Base-by-base conservation (phyloP, 2,329 filamentous ascomycete species). In the Catunica adiposa region DNA sequence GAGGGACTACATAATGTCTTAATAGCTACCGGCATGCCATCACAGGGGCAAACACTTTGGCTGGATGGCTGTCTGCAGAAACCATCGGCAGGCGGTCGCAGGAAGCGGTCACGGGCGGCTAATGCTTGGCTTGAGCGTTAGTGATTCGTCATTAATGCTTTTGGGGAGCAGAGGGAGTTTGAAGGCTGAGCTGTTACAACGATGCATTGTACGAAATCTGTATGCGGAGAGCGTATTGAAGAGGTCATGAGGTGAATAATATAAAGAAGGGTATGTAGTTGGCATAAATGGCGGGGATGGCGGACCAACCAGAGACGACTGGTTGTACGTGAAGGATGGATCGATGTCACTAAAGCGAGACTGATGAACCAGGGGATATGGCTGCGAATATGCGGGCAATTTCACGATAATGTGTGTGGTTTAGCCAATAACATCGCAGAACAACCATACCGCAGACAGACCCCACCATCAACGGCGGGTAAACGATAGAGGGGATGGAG, bases 81-180 rank as follows among this genome's bases (percentile, higher is more conserved):
- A 37, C 25, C 25, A 54, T 48, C 3, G 51, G 50, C 55, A 48
- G 34, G 51, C 22, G 55, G 55, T 53, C 22, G 34, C 25, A 54
- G 31, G 22, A 54, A 26, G 42, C 17, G 55, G 51, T 17, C 44
- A 29, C 42, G 23, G 55, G 55, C 55, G 55, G 55, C 55, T 57
- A 57, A 54, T n/a, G 20, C 15, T 23, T 25, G 3, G 44, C 26
- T 25, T 23, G 20, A 48, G 23, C 20, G 44, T 48, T 48, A 22
- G 22, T 48, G 44, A 48, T 48, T 48, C 44, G 44, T 48, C 23
- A 20, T 48, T 48, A 26, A 26, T 48, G 9, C 8, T 11, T 48
- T 25, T 25, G 14, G 8, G 22, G 20, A 23, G 20, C 3, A 48
- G 20, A 20, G 23, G 22, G 22, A 25, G n/a, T 22, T 17, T 44